Base-by-base conservation (phyloP, 257 asterid species). In the Misopates orontium region DNA sequence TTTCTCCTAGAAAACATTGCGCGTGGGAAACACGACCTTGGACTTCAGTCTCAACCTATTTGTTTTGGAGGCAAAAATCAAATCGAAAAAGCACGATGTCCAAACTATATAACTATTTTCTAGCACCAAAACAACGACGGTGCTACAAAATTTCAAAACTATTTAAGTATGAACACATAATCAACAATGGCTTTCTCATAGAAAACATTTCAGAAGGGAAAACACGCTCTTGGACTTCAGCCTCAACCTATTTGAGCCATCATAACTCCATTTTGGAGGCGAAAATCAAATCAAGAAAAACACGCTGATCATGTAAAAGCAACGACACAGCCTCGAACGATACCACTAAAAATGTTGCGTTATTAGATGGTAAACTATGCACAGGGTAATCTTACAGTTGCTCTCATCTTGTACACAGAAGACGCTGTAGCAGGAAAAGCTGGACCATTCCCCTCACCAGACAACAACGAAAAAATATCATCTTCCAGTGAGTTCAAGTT, bases 321-420 rank as follows among this genome's bases (percentile, higher is more conserved):
- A 40, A 21, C 31, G 14, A 19, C 18, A 2, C 52, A 12, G 40
- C 23, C 32, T 40, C 50, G 20, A 60, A 20, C 21, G 20, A 39
- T 60, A 48, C 12, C 52, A 13, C 40, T 23, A 60, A 40, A 10
- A 40, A 1, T 40, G 20, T 40, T 10, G 16, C n/a, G n/a, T n/a
- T n/a, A n/a, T n/a, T n/a, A 1, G 18, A 20, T 60, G 15, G 8
- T 23, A 12, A 47, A 56, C n/a, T 36, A 52, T 40, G n/a, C n/a
- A n/a, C n/a, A n/a, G n/a, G n/a, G n/a, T n/a, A 42, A 72, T 59
- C 86, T 51, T 79, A 94, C 99, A 47, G 97, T 88, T 36, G 88
- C 88, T 83, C 99, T 86, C 71, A 94, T 61, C 77, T 84, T 88
- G 86, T 82, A 87, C 77, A 86, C 87, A 0, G 90, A 32, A 28